Evolutionary conservation across 139 green algal genomes (phyloP).

Genomic region (Zygnema cylindricum): DNA sequence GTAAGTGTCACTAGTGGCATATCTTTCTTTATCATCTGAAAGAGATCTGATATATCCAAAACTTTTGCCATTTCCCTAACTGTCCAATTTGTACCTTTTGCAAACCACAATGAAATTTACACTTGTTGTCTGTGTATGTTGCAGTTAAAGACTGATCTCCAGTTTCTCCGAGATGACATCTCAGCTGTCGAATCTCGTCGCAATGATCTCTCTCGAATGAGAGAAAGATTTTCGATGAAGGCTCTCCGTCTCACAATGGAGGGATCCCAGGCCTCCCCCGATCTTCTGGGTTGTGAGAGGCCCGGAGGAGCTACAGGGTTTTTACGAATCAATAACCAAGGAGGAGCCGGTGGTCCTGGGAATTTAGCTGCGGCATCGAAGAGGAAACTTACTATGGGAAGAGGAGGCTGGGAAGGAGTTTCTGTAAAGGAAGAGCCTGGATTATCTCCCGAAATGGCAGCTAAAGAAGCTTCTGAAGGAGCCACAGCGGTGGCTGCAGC

Average conservation of each 20-base stretch:
- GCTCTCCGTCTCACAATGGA: conserved; percentile 30
- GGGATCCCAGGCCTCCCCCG: neutral
- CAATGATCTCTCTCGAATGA: conserved; percentile 28
- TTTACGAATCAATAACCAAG: no score
- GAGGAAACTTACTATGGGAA: neutral
- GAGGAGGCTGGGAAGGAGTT: neutral
- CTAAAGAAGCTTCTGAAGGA: neutral
- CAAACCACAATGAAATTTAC: no score
- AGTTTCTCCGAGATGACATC: conserved; percentile 47
- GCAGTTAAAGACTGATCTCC: conserved; percentile 31
- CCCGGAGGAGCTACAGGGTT: neutral
- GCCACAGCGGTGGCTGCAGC: neutral
- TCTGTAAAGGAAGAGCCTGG: neutral
- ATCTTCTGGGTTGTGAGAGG: conserved; percentile 6
- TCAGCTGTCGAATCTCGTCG: conserved; percentile 29
- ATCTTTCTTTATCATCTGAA: no score
- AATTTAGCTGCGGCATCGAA: neutral
- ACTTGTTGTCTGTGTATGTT: neutral
- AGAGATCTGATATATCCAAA: no score
- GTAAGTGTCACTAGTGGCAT: no score
- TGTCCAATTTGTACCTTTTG: no score
- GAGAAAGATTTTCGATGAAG: conserved; percentile 16
- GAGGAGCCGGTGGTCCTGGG: conserved; percentile 27
- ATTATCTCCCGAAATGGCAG: neutral
- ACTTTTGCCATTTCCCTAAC: no score